phyloP scores from a whole-genome alignment of 345 rosid genomes.

The Salix udensis region DNA sequence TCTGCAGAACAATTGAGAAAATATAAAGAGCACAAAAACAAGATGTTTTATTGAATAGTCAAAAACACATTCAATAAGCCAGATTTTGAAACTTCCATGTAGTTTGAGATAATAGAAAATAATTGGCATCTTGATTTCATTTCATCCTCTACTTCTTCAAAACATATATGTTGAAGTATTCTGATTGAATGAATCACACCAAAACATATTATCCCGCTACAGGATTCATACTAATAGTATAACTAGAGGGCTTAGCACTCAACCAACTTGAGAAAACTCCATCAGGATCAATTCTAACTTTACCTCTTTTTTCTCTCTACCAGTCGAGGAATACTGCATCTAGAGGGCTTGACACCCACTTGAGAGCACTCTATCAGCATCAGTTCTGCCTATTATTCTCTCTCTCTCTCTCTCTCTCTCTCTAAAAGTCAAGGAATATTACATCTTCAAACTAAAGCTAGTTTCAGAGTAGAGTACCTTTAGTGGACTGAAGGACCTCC shows the following conservation, averaged over 20 bases:
- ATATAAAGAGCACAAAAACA: background rate
- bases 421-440: background rate
- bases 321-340: background rate
- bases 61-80: background rate
- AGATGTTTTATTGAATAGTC: background rate
- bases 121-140: too few species aligned
- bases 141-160: background rate
- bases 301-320: too few species aligned
- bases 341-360: background rate
- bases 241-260: background rate
- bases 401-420: background rate
- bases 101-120: background rate
- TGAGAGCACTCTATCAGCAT: background rate
- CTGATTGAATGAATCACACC: background rate
- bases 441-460: background rate
- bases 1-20: conserved; percentile 32
- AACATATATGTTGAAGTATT: background rate
- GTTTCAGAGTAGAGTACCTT: conserved; percentile 29
- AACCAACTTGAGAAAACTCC: background rate
- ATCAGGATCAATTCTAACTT: background rate
- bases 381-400: background rate
- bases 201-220: background rate
- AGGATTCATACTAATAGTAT: background rate
- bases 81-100: background rate
- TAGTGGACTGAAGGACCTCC: conserved; percentile 52